These are phyloP conservation scores for Ophiostoma sp. DNA, from an alignment of 2,329 filamentous ascomycete species.

Conservation along the genomic window DNA sequence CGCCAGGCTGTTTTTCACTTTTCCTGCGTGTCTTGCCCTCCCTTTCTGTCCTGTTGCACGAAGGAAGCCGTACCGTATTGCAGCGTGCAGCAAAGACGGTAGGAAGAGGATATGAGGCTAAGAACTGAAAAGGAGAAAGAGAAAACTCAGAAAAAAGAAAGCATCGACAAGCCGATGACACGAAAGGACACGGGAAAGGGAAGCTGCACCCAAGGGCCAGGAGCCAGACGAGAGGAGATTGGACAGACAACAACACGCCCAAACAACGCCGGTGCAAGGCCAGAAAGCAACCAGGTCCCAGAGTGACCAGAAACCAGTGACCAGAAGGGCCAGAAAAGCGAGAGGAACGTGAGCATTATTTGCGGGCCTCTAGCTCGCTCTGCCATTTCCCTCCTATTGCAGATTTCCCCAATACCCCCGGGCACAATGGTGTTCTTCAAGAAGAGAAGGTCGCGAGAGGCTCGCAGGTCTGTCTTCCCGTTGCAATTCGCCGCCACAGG, in stretches of 20 bases:
- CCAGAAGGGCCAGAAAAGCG: neutral
- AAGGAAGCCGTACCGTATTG: neutral
- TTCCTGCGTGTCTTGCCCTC: constrained; percentile 6
- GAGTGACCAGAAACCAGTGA: neutral
- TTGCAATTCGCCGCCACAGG: neutral
- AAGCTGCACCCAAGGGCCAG: neutral
- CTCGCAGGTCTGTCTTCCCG: too few species aligned
- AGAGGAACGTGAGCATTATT: neutral
- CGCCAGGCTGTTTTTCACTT: neutral
- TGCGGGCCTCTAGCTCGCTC: neutral
- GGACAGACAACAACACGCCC: neutral
- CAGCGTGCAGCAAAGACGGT: neutral
- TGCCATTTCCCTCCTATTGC: constrained; percentile 7
- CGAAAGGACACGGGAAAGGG: neutral
- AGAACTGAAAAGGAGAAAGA: neutral
- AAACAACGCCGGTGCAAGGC: neutral
- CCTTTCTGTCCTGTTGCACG: constrained; percentile 17
- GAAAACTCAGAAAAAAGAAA: neutral
- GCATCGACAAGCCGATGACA: neutral
- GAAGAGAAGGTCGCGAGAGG: too few species aligned
- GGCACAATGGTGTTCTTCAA: neutral
- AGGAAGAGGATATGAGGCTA: neutral
- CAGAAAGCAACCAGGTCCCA: neutral
- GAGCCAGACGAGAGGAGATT: neutral
- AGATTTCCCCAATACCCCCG: constrained; percentile 1